Conservation (phyloP, 2,329 filamentous ascomycete genomes). For the Fusarium ramigenum region DNA sequence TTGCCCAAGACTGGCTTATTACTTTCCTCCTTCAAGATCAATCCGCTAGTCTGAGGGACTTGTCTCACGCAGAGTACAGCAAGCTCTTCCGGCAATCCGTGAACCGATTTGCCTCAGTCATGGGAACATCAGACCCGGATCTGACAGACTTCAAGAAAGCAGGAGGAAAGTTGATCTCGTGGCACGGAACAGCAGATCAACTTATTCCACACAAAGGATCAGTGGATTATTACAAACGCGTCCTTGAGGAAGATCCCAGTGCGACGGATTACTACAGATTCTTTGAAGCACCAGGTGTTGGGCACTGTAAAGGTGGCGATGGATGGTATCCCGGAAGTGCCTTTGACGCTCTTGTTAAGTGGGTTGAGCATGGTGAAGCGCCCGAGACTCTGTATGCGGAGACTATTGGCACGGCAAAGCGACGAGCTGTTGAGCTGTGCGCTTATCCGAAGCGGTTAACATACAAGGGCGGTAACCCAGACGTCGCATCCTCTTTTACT, state of each 20-base stretch:
- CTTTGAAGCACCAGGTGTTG: constrained; percentile 26
- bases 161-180: constrained; percentile 28
- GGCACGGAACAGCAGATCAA: constrained; percentile 34
- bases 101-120: constrained; percentile 23
- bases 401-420: neutral
- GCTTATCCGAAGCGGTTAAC: constrained; percentile 16
- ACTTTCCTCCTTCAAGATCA: constrained; percentile 6
- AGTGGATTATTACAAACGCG: constrained; percentile 17
- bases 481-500: constrained; percentile 4
- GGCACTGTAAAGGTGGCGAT: constrained; percentile 6
- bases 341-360: constrained; percentile 13
- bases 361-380: constrained; percentile 20
- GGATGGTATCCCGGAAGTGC: constrained; percentile 15
- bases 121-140: constrained; percentile 25
- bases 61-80: neutral
- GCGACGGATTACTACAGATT: constrained; percentile 24
- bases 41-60: neutral
- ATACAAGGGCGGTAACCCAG: neutral
- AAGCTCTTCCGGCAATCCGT: constrained; percentile 17
- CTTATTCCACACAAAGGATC: constrained; percentile 20
- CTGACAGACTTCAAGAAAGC: constrained; percentile 20
- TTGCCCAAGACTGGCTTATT: constrained; percentile 6
- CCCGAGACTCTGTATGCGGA: constrained; percentile 25
- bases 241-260: neutral
- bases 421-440: constrained; percentile 3